Conservation (phyloP, 495 filamentous ascomycete species). For the Rhypophila decipiens region DNA sequence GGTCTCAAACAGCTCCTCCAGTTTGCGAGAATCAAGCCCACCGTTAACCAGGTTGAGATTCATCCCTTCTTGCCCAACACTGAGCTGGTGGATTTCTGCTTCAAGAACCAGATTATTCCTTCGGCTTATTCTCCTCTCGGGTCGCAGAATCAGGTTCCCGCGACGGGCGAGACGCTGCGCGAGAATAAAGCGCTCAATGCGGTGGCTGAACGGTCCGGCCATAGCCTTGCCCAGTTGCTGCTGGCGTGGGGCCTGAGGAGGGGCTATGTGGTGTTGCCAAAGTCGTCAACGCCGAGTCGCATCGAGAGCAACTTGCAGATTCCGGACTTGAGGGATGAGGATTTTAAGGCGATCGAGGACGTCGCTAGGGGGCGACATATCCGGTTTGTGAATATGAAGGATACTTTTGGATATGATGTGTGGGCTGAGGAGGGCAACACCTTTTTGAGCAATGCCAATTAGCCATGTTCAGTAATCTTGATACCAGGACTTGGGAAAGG, state of each 20-base stretch:
- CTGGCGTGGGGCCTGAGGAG: slow-evolving; percentile 38
- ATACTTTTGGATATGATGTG: slow-evolving; percentile 49
- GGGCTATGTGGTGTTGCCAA: slow-evolving; percentile 40
- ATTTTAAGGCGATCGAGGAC: slow-evolving; percentile 34
- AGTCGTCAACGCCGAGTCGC: slow-evolving; percentile 61
- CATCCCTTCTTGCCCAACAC: slow-evolving; percentile 48
- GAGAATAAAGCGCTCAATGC: slow-evolving; percentile 33
- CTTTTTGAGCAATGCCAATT: neutral
- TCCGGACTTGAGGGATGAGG: slow-evolving; percentile 33
- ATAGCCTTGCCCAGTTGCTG: slow-evolving; percentile 42
- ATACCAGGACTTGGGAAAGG: no score
- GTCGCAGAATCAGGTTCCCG: slow-evolving; percentile 53
- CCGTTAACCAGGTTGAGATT: slow-evolving; percentile 46
- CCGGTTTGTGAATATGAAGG: slow-evolving; percentile 79
- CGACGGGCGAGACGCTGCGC: slow-evolving; percentile 39
- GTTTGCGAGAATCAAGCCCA: slow-evolving; percentile 37
- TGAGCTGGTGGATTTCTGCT: slow-evolving; percentile 49
- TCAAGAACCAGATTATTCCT: slow-evolving; percentile 55
- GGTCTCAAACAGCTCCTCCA: slow-evolving; percentile 36
- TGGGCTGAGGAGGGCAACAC: slow-evolving; percentile 37
- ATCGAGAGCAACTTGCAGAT: slow-evolving; percentile 48
- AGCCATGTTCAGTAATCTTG: neutral
- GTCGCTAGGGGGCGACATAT: slow-evolving; percentile 46
- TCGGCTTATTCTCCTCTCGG: slow-evolving; percentile 60
- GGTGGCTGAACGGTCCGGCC: slow-evolving; percentile 33